These are phyloP conservation scores for Trichosporon sp. DNA, from an alignment of 1,284 basidiomycete species.

Conservation along the genomic window DNA sequence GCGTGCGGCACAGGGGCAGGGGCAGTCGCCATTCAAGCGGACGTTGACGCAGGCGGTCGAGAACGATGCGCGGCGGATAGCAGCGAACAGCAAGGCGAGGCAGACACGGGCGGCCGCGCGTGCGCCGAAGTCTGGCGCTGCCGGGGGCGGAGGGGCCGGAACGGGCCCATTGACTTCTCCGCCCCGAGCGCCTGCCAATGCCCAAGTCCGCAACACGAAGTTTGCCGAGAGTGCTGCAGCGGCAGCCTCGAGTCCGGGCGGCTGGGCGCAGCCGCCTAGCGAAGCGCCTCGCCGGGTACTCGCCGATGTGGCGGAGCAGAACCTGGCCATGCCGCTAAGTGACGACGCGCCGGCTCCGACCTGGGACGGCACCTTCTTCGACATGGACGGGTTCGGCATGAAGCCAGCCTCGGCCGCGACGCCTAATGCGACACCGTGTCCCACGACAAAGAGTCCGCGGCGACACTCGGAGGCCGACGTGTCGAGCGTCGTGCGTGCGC, in stretches of 20 bases:
- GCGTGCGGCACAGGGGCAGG: too few species aligned
- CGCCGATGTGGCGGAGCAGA: conserved; percentile 17
- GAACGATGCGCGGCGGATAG: conserved; percentile 37
- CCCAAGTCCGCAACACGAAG: conserved; percentile 20
- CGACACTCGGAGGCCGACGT: neutral
- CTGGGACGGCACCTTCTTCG: conserved; percentile 30
- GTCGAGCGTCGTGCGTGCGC: neutral
- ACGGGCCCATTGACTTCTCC: neutral
- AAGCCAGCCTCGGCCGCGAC: neutral
- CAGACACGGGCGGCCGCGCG: conserved; percentile 16
- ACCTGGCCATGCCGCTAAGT: conserved; percentile 39
- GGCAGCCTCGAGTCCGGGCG: conserved; percentile 30
- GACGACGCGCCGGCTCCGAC: conserved; percentile 25
- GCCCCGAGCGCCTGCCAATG: neutral
- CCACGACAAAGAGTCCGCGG: neutral
- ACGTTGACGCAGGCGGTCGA: conserved; percentile 39
- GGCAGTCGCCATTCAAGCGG: conserved; percentile 27
- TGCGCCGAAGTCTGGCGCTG: conserved; percentile 3
- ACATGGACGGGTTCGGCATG: conserved; percentile 36
- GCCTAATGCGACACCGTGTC: neutral
- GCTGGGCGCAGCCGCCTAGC: conserved; percentile 16
- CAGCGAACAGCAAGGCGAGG: conserved; percentile 15
- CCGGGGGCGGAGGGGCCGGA: too few species aligned
- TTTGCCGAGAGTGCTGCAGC: conserved; percentile 12
- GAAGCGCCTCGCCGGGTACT: neutral